A percentile compares a stretch with the other conserved stretches of the same genome.
Conservation (phyloP, 1,139 yeast genomes). For the Geotrichum macrosporum region DNA sequence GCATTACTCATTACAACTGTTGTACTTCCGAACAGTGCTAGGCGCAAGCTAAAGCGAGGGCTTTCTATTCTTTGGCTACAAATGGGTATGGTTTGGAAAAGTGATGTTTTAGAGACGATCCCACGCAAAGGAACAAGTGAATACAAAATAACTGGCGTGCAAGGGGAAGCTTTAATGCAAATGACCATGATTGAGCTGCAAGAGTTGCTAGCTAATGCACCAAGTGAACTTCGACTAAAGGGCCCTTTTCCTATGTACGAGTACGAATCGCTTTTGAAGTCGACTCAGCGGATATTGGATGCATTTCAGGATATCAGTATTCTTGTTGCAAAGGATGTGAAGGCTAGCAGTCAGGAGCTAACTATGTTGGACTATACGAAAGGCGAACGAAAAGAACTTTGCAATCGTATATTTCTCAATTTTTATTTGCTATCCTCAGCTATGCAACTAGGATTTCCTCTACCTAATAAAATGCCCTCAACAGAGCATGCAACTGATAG, state of each 20-base stretch:
- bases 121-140: constrained; percentile 26
- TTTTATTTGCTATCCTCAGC: constrained; percentile 80
- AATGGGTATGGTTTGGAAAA: constrained; percentile 78
- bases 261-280: constrained; percentile 49
- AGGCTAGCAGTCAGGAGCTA: constrained; percentile 51
- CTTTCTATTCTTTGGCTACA: constrained; percentile 69
- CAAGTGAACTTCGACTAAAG: constrained; percentile 67
- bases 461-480: constrained; percentile 73
- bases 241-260: constrained; percentile 61
- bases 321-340: constrained; percentile 60
- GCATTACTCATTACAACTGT: constrained; percentile 59
- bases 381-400: constrained; percentile 61
- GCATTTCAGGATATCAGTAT: constrained; percentile 69
- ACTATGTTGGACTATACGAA: constrained; percentile 54
- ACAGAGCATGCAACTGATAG: constrained; percentile 73
- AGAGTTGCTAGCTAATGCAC: constrained; percentile 62
- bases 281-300: constrained; percentile 65
- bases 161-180: constrained; percentile 40
- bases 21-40: constrained; percentile 71
- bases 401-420: constrained; percentile 64
- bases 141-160: constrained; percentile 29
- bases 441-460: constrained; percentile 66
- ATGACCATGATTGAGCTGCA: constrained; percentile 60
- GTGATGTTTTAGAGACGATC: constrained; percentile 46
- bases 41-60: constrained; percentile 61